Conservation (phyloP, 352 stramenopile species). For the Blastocystis sp. region DNA sequence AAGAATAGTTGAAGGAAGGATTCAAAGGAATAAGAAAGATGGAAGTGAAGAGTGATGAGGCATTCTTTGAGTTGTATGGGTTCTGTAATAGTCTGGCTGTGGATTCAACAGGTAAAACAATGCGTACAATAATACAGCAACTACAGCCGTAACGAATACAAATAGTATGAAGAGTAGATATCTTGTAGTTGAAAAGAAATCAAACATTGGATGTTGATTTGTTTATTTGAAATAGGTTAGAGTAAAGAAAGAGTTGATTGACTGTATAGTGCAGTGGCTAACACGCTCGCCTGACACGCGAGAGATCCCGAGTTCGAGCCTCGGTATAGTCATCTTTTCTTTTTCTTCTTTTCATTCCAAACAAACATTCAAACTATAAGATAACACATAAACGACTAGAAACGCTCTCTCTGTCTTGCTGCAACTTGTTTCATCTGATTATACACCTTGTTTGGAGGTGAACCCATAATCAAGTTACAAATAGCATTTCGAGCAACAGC, state of each 20-base stretch:
- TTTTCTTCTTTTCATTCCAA: neutral
- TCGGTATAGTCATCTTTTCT: conserved; percentile 58
- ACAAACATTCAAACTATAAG: neutral
- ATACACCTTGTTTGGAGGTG: conserved; percentile 97
- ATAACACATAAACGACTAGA: conserved; percentile 68
- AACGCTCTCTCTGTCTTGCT: conserved; percentile 92
- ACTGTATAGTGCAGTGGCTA: conserved; percentile 60
- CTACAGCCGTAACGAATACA: neutral
- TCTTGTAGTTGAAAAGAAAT: neutral
- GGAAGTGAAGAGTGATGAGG: neutral
- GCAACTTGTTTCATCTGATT: conserved; percentile 99
- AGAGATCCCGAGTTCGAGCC: conserved; percentile 57
- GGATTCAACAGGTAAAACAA: neutral
- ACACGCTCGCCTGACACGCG: conserved; percentile 55
- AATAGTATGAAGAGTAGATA: neutral
- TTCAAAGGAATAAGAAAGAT: neutral
- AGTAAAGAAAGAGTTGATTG: neutral
- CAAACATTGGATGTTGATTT: neutral
- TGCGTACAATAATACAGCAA: neutral
- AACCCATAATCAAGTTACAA: conserved; percentile 79
- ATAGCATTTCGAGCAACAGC: conserved; percentile 85
- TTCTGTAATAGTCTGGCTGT: neutral
- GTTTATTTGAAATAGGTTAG: neutral
- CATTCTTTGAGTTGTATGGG: neutral
- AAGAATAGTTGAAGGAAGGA: neutral